Evolutionary conservation across 1,284 basidiomycete genomes (phyloP).

Genomic region (Hemileia vastatrix): DNA sequence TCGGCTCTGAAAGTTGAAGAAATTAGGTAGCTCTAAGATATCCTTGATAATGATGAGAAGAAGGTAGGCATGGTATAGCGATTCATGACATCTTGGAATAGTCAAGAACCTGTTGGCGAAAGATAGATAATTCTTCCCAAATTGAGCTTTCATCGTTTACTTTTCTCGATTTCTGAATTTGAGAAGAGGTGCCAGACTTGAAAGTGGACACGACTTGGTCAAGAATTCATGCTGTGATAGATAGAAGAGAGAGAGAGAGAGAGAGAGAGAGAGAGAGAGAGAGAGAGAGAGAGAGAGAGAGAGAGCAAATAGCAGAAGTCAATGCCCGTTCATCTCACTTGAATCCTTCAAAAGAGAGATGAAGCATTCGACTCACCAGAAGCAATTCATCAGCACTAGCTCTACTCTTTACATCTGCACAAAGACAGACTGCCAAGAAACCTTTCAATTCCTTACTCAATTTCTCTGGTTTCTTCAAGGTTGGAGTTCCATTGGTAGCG

Average conservation of each 20-base stretch:
- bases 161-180: conserved; percentile 58
- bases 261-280: too few species aligned
- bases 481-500: conserved; percentile 95
- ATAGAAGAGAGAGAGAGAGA: too few species aligned
- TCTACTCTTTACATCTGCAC: conserved; percentile 89
- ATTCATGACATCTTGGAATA: too few species aligned
- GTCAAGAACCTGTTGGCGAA: too few species aligned
- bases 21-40: too few species aligned
- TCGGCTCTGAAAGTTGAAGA: too few species aligned
- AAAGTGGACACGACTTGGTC: conserved; percentile 68
- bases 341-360: background rate
- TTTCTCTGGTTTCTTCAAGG: conserved; percentile 88
- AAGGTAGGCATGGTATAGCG: too few species aligned
- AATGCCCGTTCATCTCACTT: background rate
- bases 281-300: too few species aligned
- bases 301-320: conserved; percentile 27
- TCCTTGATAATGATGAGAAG: too few species aligned
- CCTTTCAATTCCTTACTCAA: conserved; percentile 85
- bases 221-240: conserved; percentile 95
- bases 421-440: conserved; percentile 91
- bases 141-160: too few species aligned
- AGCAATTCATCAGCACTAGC: conserved; percentile 86
- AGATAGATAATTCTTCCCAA: too few species aligned
- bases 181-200: conserved; percentile 71
- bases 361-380: conserved; percentile 53